Percentiles rank a stretch among this genome's conserved stretches.
These are phyloP conservation scores for Botryotinia narcissicola DNA, from an alignment of 2,329 filamentous ascomycete genomes.

Conservation along the genomic window DNA sequence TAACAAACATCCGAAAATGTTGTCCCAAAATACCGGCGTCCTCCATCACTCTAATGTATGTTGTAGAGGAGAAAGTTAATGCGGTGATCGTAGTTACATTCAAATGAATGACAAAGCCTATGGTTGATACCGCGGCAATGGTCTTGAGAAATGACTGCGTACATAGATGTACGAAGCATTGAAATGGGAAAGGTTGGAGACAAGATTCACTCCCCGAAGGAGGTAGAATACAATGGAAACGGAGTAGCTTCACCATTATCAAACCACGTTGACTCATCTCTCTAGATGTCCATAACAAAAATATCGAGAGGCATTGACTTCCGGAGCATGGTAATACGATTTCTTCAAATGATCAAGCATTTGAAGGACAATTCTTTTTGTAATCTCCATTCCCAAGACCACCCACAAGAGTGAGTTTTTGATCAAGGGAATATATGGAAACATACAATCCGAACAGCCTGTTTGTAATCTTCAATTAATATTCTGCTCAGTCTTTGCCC, in stretches of 20 bases:
- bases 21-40: conserved; percentile 37
- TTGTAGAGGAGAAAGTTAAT: conserved; percentile 60
- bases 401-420: background rate
- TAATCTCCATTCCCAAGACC: conserved; percentile 42
- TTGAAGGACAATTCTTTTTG: conserved; percentile 30
- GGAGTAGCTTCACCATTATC: conserved; percentile 44
- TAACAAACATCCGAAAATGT: conserved; percentile 31
- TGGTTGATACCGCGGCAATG: conserved; percentile 54
- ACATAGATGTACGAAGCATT: conserved; percentile 33
- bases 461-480: conserved; percentile 37
- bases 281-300: conserved; percentile 21
- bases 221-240: conserved; percentile 39
- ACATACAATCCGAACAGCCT: conserved; percentile 32
- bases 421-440: conserved; percentile 29
- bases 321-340: conserved; percentile 37
- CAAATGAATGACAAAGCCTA: conserved; percentile 44
- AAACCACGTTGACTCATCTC: conserved; percentile 35
- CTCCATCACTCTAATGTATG: conserved; percentile 35
- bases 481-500: conserved; percentile 36
- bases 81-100: conserved; percentile 59
- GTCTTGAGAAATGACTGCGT: conserved; percentile 45
- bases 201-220: conserved; percentile 39
- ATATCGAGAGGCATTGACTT: conserved; percentile 27
- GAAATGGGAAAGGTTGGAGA: conserved; percentile 44
- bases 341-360: conserved; percentile 26